Conservation (phyloP, 2,329 filamentous ascomycete species). For the Fusarium sp. region DNA sequence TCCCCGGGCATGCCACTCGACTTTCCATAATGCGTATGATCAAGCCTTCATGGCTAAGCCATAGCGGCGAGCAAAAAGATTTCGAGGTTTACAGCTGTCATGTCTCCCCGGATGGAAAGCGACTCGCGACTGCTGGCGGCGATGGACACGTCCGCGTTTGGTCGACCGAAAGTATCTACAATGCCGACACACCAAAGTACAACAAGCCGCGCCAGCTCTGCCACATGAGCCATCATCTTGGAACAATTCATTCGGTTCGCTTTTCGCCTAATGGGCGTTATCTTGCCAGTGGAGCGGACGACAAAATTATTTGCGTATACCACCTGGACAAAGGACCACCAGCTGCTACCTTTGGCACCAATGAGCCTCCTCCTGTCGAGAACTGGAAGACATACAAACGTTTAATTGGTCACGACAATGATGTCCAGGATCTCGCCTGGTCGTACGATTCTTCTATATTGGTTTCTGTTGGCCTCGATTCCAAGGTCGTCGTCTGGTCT, state of each 20-base stretch:
- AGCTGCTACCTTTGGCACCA: constrained; percentile 84
- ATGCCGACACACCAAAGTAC: constrained; percentile 76
- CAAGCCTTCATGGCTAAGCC: constrained; percentile 95
- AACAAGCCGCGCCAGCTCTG: constrained; percentile 90
- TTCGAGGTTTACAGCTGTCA: constrained; percentile 99
- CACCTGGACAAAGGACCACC: constrained; percentile 85
- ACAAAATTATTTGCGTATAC: constrained; percentile 99
- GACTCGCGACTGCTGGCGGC: constrained; percentile 93
- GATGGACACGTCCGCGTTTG: constrained; percentile 98
- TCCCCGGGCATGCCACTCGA: constrained; percentile 36
- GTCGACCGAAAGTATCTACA: constrained; percentile 94
- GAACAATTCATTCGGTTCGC: constrained; percentile 95
- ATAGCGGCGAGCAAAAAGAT: constrained; percentile 97
- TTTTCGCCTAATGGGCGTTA: constrained; percentile 97
- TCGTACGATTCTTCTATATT: constrained; percentile 94
- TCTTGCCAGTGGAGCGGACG: constrained; percentile 94
- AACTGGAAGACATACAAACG: constrained; percentile 97
- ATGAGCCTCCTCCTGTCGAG: constrained; percentile 91
- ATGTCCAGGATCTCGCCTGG: constrained; percentile 98
- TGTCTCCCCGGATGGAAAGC: constrained; percentile 91
- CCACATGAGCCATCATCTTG: constrained; percentile 97
- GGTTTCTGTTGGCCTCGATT: constrained; percentile 95
- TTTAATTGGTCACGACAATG: constrained; percentile 96
- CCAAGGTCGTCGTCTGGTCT: constrained; percentile 98
- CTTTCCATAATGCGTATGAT: constrained; percentile 77